phyloP scores from a whole-genome alignment of 768 basidiomycete genomes.

The Collybiopsis confluens region DNA sequence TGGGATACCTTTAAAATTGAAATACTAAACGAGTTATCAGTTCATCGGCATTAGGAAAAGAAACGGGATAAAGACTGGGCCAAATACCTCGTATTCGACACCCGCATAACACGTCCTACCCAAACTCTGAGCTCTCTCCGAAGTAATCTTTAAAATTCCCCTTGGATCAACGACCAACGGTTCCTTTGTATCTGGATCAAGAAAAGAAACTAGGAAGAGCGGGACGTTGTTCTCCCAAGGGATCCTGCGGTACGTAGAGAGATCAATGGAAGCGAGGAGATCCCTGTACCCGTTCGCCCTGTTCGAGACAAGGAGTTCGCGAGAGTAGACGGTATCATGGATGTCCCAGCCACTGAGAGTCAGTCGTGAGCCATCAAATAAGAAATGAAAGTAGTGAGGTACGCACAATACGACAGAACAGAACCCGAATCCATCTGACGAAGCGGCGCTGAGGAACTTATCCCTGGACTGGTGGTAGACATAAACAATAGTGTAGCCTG shows the following conservation, averaged over 20 bases:
- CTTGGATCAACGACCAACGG: slow-evolving; percentile 84
- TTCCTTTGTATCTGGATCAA: slow-evolving; percentile 79
- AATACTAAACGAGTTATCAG: slow-evolving; percentile 71
- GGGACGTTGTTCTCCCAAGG: slow-evolving; percentile 91
- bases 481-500: slow-evolving; percentile 11
- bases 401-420: slow-evolving; percentile 89
- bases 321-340: slow-evolving; percentile 80
- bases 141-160: slow-evolving; percentile 63
- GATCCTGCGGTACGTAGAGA: slow-evolving; percentile 82
- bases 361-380: neutral
- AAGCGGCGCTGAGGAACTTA: slow-evolving; percentile 82
- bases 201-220: slow-evolving; percentile 89
- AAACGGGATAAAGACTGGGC: neutral
- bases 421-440: slow-evolving; percentile 85
- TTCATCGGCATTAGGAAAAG: too few relatives aligned
- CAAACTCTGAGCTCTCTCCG: slow-evolving; percentile 40
- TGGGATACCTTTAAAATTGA: slow-evolving; percentile 77
- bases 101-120: slow-evolving; percentile 76
- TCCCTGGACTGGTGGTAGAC: slow-evolving; percentile 85
- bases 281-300: slow-evolving; percentile 90
- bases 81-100: slow-evolving; percentile 89
- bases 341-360: slow-evolving; percentile 80
- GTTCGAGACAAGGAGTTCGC: slow-evolving; percentile 89
- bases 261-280: slow-evolving; percentile 80
- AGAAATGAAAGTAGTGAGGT: neutral